Base-by-base conservation (phyloP, 352 stramenopile species). In the Phytopythium litorale region DNA sequence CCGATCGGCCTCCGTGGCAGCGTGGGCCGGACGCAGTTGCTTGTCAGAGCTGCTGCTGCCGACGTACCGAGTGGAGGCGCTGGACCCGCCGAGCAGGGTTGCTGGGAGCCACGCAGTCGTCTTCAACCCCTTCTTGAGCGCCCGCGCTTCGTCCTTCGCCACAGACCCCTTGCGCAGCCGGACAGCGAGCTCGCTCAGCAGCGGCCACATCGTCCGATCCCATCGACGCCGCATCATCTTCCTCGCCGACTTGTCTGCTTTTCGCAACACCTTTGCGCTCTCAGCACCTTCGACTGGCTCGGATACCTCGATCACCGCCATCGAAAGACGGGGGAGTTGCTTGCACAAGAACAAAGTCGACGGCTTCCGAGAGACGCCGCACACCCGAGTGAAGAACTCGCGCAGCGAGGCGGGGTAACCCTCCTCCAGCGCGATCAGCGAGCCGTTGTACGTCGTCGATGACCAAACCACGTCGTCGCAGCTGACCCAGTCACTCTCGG, bases 301-400 rank as follows among this genome's bases (percentile, higher is more conserved):
- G 5, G 6, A 15, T 35, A 12, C 15, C 9, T 57, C 51, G 12
- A 2, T 52, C 28, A 16, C 51, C n/a, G 18, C 32, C 19, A 2
- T 46, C 51, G 23, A 25, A 7, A 12, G 50, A 18, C n/a, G 46
- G 18, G n/a, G 40, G 11, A 89, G 60, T 30, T 63, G 67, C 42
- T 75, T 62, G 48, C 70, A 85, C 15, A 93, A 65, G 16, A 76
- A 75, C 1, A 52, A 62, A 15, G 85, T 65, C 6, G 80, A 87
- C 0, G 80, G 82, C 58, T 88, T 89, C n/a, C 65, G 63, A n/a
- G 78, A 64, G 16, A 93, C 74, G 19, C 81, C 79, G 55, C 75
- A 89, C 7, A 93, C 55, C 0, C 85, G 72, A 7, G 70, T 77
- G 64, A 93, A 93, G 50, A 93, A 93, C 8, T 64, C 54, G 11